A percentile compares a stretch with the other conserved stretches of the same genome.
These are phyloP conservation scores for Microbotryomycetes sp. DNA, from an alignment of 1,284 basidiomycete species.

Conservation along the genomic window DNA sequence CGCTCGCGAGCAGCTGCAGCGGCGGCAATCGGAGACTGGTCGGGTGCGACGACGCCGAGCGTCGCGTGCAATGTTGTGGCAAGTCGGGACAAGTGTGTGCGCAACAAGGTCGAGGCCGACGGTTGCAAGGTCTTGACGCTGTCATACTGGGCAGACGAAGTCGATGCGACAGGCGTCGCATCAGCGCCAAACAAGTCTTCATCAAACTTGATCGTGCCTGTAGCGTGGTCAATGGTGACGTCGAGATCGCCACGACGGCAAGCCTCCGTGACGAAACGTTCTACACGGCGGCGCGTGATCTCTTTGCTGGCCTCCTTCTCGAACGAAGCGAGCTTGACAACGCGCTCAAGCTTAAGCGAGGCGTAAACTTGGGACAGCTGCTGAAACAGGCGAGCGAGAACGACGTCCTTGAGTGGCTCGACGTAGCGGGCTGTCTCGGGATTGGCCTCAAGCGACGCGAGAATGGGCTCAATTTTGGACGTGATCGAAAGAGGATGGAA, in stretches of 20 bases:
- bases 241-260: slow-evolving; percentile 80
- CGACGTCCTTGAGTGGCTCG: slow-evolving; percentile 80
- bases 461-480: slow-evolving; percentile 70
- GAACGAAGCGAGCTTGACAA: slow-evolving; percentile 56
- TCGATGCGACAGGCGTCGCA: slow-evolving; percentile 44
- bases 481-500: slow-evolving; percentile 93
- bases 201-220: slow-evolving; percentile 76
- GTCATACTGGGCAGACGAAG: slow-evolving; percentile 38
- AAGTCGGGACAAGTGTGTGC: slow-evolving; percentile 66
- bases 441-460: slow-evolving; percentile 54
- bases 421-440: slow-evolving; percentile 60
- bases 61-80: slow-evolving; percentile 67
- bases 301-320: slow-evolving; percentile 69
- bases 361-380: slow-evolving; percentile 93
- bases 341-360: slow-evolving; percentile 68
- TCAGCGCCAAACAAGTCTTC: slow-evolving; percentile 54
- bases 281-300: slow-evolving; percentile 40
- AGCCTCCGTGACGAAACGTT: slow-evolving; percentile 78
- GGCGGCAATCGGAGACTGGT: slow-evolving; percentile 40
- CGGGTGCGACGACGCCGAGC: slow-evolving; percentile 46
- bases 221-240: slow-evolving; percentile 83
- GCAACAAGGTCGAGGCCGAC: slow-evolving; percentile 59
- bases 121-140: slow-evolving; percentile 53
- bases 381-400: slow-evolving; percentile 86
- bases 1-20: slow-evolving; percentile 56